These are phyloP conservation scores for Venturia oleaginea DNA, from an alignment of 2,329 filamentous ascomycete genomes.

Conservation along the genomic window DNA sequence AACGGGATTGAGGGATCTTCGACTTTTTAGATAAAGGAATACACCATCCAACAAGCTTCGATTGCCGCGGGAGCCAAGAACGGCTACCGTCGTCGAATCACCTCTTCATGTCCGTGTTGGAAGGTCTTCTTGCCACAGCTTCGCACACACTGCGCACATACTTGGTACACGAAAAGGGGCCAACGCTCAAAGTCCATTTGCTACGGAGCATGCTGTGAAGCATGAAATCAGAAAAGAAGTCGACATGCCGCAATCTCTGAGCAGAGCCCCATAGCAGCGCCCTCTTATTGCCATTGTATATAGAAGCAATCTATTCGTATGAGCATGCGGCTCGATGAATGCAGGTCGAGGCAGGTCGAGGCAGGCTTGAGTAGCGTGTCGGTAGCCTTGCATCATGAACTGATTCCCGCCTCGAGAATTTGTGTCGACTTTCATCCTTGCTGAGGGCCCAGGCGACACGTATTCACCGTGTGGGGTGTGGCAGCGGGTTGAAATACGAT, in stretches of 20 bases:
- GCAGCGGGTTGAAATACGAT: neutral
- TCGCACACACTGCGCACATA: no score
- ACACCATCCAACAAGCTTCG: neutral
- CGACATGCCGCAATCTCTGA: neutral
- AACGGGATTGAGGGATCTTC: conserved; percentile 20
- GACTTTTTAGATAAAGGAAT: neutral
- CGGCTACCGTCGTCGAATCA: no score
- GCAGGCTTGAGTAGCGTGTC: neutral
- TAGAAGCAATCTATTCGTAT: neutral
- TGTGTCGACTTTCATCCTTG: neutral
- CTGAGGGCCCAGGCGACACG: neutral
- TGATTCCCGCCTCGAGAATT: neutral
- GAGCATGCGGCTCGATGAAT: neutral
- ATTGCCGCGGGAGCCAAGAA: neutral
- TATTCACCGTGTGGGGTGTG: neutral
- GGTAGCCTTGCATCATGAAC: conserved; percentile 1
- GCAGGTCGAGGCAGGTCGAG: neutral
- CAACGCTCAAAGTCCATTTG: no score
- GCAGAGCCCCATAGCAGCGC: neutral
- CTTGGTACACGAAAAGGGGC: neutral
- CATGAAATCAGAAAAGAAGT: neutral
- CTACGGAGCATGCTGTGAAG: neutral
- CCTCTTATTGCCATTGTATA: neutral
- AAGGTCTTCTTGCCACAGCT: no score
- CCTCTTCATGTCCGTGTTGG: no score